Percentiles rank a stretch among this genome's conserved stretches.
Evolutionary conservation across 2,329 filamentous ascomycete genomes (phyloP).

Genomic region (Alternaria triticina): DNA sequence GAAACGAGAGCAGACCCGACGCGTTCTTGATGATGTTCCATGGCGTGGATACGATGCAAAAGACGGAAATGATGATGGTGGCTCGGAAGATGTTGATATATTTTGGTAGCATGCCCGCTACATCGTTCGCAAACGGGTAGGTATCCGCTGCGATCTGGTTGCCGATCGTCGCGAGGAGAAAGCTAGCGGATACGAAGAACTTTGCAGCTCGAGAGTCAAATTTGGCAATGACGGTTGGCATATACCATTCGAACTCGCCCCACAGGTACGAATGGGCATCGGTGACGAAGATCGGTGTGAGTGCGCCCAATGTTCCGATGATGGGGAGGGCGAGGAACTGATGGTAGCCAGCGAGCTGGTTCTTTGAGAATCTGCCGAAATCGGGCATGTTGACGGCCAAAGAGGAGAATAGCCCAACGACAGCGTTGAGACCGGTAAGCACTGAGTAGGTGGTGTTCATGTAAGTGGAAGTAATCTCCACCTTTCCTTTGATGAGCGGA

Average conservation of each 20-base stretch:
- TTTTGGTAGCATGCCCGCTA: constrained; percentile 43
- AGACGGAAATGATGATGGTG: constrained; percentile 43
- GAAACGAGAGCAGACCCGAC: constrained; percentile 41
- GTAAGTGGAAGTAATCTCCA: constrained; percentile 46
- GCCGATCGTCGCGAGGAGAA: constrained; percentile 53
- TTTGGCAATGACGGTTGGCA: constrained; percentile 55
- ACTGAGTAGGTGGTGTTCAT: constrained; percentile 55
- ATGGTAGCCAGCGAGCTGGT: constrained; percentile 50
- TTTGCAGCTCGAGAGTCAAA: constrained; percentile 54
- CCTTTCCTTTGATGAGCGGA: constrained; percentile 49
- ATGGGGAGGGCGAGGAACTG: constrained; percentile 57
- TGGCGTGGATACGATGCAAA: constrained; percentile 43
- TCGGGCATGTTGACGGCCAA: constrained; percentile 60
- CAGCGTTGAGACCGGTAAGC: constrained; percentile 54
- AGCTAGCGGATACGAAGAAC: constrained; percentile 50
- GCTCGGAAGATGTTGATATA: constrained; percentile 48
- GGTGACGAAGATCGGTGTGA: constrained; percentile 58
- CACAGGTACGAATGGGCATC: constrained; percentile 55
- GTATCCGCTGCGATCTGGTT: constrained; percentile 52
- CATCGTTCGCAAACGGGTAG: constrained; percentile 46
- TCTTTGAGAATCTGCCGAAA: constrained; percentile 53
- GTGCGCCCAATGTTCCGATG: constrained; percentile 54
- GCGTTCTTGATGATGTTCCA: constrained; percentile 50
- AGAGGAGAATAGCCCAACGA: constrained; percentile 58
- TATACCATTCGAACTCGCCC: constrained; percentile 57